Evolutionary conservation across 441 rosid genomes (phyloP), one percentile per base, ranked within the genome.

Genomic region (Arabidopsis lyrata): DNA sequence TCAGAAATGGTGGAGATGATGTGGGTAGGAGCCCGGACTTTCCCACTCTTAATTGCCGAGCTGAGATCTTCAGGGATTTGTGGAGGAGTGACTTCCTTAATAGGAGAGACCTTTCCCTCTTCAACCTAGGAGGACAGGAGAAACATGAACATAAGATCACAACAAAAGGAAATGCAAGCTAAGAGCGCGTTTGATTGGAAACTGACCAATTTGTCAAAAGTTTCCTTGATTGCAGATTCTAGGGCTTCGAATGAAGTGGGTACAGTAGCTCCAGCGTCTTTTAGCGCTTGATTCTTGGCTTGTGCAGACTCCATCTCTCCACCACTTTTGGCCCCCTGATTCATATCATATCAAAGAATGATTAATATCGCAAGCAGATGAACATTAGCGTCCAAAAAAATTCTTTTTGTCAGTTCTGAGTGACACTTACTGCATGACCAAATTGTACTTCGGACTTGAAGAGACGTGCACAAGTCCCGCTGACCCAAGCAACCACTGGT

Each of bases 401-500:
- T 70, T 69, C 61, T 67, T 54, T 38, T 13, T 52, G 70, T 48
- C 70, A 60, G 65, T 42, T 47, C 16, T 78, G 52, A 65, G 24
- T 39, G 62, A 57, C 63, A 85, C 99, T 87, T 86, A 94, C 98
- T 64, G 98, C 98, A 75, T 92, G 99, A 80, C 97, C 99, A 81
- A 94, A 92, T 76, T 94, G 97, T 49, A 94, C 97, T 92, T 92
- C 95, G 52, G 96, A 94, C 76, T 94, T 94, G 82, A 94, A 94
- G 76, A 94, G 97, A 7, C 85, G 85, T 63, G 99, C 99, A 82
- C 97, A 94, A 60, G 99, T 94, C 80, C 97, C 95, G 50, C 99
- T 94, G 83, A 92, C 99, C 97, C 97, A 94, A 58, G 97, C 96
- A 83, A 94, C 97, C 76, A 94, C 95, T 35, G 97, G 99, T 78